Evolutionary conservation across 345 rosid genomes (phyloP).

Genomic region (Bruguiera sexangula): DNA sequence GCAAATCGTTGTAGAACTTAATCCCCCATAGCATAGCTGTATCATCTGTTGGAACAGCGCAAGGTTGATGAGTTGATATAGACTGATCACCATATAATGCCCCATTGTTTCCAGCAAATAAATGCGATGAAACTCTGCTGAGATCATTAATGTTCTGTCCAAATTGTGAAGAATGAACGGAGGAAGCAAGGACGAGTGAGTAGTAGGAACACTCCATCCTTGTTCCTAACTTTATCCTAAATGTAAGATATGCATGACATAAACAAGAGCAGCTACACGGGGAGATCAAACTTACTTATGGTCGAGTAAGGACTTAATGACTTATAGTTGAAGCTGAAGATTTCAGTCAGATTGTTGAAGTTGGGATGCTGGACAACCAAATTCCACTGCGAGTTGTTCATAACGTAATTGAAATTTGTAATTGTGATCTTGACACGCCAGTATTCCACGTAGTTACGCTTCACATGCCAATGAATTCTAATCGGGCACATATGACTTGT

Average conservation of each 20-base stretch:
- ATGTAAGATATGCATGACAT: no score
- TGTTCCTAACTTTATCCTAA: no score
- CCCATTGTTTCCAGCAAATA: no score
- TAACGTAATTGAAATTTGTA: slow-evolving; percentile 79
- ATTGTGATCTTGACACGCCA: slow-evolving; percentile 82
- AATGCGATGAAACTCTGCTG: no score
- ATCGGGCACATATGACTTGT: slow-evolving; percentile 89
- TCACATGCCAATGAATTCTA: slow-evolving; percentile 91
- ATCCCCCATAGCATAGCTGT: slow-evolving; percentile 80
- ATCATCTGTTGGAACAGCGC: slow-evolving; percentile 48
- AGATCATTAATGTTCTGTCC: no score
- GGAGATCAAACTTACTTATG: slow-evolving; percentile 53
- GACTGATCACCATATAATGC: no score
- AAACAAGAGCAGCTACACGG: neutral
- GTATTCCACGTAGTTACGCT: slow-evolving; percentile 75
- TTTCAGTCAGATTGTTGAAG: slow-evolving; percentile 70
- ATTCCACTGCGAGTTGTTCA: slow-evolving; percentile 85
- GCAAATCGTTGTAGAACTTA: slow-evolving; percentile 72
- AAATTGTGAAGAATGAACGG: no score
- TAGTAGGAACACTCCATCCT: no score
- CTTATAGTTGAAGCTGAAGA: slow-evolving; percentile 70
- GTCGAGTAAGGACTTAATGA: slow-evolving; percentile 51
- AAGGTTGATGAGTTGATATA: slow-evolving; percentile 2
- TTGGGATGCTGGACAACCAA: slow-evolving; percentile 83
- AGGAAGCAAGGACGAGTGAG: no score